phyloP scores from a whole-genome alignment of 345 rosid genomes.

The Noccaea bulbosa region DNA sequence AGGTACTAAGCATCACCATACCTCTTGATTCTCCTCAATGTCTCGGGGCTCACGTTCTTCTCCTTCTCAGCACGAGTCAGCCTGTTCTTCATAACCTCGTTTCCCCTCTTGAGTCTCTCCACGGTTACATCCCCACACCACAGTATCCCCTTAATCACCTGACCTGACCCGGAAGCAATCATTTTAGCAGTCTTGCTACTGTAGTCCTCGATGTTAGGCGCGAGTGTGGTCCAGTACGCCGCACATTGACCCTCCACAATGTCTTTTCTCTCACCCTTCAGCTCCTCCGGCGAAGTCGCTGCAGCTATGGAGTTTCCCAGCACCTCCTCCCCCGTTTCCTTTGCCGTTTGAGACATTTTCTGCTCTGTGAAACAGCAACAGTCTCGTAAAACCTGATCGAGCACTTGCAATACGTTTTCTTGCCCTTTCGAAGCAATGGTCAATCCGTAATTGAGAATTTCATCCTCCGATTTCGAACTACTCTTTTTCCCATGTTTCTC shows the following conservation, averaged over 20 bases:
- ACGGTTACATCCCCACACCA: slow-evolving; percentile 97
- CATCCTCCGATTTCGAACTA: slow-evolving; percentile 37
- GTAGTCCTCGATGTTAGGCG: slow-evolving; percentile 94
- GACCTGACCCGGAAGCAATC: slow-evolving; percentile 93
- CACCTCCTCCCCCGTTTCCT: slow-evolving; percentile 46
- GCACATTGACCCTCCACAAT: slow-evolving; percentile 64
- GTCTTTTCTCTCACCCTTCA: slow-evolving; percentile 53
- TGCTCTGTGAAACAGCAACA: slow-evolving; percentile 69
- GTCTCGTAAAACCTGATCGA: slow-evolving; percentile 57
- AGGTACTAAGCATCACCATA: slow-evolving; percentile 31
- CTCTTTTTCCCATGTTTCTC: slow-evolving; percentile 23
- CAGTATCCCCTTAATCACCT: slow-evolving; percentile 78
- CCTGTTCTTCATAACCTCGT: slow-evolving; percentile 68
- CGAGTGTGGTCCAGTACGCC: slow-evolving; percentile 96
- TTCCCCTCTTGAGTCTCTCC: slow-evolving; percentile 77
- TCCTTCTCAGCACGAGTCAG: slow-evolving; percentile 47
- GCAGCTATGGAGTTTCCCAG: slow-evolving; percentile 47
- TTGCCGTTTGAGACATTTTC: slow-evolving; percentile 49
- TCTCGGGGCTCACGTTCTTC: slow-evolving; percentile 60
- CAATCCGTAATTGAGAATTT: slow-evolving; percentile 65
- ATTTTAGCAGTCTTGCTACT: slow-evolving; percentile 60
- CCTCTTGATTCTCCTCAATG: slow-evolving; percentile 81
- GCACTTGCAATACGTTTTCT: slow-evolving; percentile 48
- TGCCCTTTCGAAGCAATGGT: slow-evolving; percentile 77
- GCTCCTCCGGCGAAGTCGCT: slow-evolving; percentile 60